These are phyloP conservation scores for Coemansia sp. DNA, from an alignment of 192 early-diverging fungal species.

Conservation along the genomic window DNA sequence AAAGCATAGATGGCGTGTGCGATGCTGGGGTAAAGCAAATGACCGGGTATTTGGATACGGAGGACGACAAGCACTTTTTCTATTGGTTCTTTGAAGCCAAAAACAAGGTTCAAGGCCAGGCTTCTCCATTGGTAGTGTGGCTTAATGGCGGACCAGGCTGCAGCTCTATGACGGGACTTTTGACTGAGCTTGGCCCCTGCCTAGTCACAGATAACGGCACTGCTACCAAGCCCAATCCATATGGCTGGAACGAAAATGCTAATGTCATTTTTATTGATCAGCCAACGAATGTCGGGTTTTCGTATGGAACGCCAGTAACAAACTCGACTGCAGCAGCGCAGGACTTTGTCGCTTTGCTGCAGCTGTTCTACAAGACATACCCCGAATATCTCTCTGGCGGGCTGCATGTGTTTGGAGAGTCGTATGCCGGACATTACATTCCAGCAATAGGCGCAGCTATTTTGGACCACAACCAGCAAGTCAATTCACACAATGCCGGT, in stretches of 20 bases:
- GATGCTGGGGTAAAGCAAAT: conserved; percentile 82
- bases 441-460: conserved; percentile 80
- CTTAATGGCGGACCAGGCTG: conserved; percentile 84
- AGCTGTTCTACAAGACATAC: conserved; percentile 79
- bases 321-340: conserved; percentile 68
- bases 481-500: not conserved
- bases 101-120: conserved; percentile 48
- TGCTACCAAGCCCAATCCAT: conserved; percentile 63
- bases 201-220: conserved; percentile 67
- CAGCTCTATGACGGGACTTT: conserved; percentile 65
- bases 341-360: conserved; percentile 84
- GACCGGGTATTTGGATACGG: conserved; percentile 69
- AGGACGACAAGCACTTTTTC: conserved; percentile 74
- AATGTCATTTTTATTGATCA: conserved; percentile 80
- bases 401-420: conserved; percentile 88
- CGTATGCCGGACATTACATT: conserved; percentile 86
- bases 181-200: conserved; percentile 84
- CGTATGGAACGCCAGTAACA: conserved; percentile 67
- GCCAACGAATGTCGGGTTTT: conserved; percentile 87
- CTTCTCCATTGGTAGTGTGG: conserved; percentile 74
- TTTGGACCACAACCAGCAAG: conserved; percentile 58
- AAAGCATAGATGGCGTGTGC: conserved; percentile 62
- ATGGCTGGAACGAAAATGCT: conserved; percentile 87
- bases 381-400: conserved; percentile 65
- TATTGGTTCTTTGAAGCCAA: conserved; percentile 96